Evolutionary conservation across 345 rosid species (phyloP).

Genomic region (Hirschfeldia incana): DNA sequence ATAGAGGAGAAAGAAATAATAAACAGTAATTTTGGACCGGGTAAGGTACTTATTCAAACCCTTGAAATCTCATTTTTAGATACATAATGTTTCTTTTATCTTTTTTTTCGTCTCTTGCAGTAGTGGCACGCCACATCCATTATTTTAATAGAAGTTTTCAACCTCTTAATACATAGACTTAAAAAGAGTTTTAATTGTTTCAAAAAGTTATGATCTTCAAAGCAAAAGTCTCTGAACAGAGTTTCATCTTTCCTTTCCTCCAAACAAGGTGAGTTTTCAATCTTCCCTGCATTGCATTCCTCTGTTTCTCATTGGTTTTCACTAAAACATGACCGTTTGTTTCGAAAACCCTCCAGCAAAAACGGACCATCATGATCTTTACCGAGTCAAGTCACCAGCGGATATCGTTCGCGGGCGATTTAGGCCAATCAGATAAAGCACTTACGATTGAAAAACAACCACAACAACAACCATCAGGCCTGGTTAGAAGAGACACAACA

Average conservation of each 20-base stretch:
- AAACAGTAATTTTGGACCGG: not conserved
- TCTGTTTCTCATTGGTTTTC: slow-evolving; percentile 25
- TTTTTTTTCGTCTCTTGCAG: slow-evolving; percentile 6
- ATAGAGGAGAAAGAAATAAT: too few relatives aligned
- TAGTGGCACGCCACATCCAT: slow-evolving; percentile 41
- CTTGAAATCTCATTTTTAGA: slow-evolving; percentile 30
- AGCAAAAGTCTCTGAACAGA: not conserved
- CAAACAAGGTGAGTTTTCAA: slow-evolving; percentile 15
- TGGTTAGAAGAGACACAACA: slow-evolving; percentile 44
- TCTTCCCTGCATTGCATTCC: not conserved
- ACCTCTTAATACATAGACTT: slow-evolving; percentile 26
- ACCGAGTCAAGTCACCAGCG: slow-evolving; percentile 59
- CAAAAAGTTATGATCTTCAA: slow-evolving; percentile 16
- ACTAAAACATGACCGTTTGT: slow-evolving; percentile 4
- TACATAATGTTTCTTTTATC: not conserved
- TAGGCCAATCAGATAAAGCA: slow-evolving; percentile 40
- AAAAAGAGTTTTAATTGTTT: not conserved
- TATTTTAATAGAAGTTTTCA: slow-evolving; percentile 34
- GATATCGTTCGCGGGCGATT: slow-evolving; percentile 60
- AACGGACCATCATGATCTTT: slow-evolving; percentile 43
- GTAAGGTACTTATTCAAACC: slow-evolving; percentile 7
- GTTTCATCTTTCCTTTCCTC: slow-evolving; percentile 16
- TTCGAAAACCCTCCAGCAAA: slow-evolving; percentile 4
- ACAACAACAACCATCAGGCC: slow-evolving; percentile 18
- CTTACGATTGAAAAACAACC: slow-evolving; percentile 18